Percentiles rank a stretch among this genome's conserved stretches.
These are phyloP conservation scores for Dichotomocladium elegans DNA, from an alignment of 371 early-diverging fungal species.

Conservation along the genomic window DNA sequence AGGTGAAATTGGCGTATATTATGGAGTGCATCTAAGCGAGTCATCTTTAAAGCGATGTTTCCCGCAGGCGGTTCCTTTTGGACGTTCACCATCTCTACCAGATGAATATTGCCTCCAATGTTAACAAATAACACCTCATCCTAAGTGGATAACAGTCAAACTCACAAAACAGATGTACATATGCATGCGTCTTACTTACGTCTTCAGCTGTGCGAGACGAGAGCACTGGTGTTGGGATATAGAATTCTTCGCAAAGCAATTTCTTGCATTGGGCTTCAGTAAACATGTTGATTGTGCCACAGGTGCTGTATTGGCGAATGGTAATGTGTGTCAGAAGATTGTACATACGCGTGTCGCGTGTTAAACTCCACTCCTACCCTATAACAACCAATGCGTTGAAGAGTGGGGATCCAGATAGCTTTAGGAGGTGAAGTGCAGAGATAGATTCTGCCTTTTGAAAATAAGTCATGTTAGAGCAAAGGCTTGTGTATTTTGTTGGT, in stretches of 20 bases:
- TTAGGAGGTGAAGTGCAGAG: background rate
- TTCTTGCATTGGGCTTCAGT: background rate
- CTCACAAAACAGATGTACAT: background rate
- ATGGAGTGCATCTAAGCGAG: background rate
- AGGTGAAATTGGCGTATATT: background rate
- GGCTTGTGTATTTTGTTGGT: background rate
- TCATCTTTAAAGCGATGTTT: background rate
- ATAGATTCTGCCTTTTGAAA: background rate
- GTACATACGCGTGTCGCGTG: no score
- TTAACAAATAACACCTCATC: background rate
- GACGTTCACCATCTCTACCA: background rate
- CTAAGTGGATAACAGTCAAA: background rate
- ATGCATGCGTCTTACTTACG: background rate
- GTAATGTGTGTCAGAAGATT: background rate
- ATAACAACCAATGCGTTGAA: background rate
- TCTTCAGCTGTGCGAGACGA: background rate
- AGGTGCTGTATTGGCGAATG: background rate
- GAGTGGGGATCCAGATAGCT: background rate
- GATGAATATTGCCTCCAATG: background rate
- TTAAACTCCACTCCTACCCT: background rate
- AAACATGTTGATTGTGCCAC: background rate
- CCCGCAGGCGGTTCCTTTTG: background rate
- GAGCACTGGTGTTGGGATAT: background rate
- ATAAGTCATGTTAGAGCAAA: background rate
- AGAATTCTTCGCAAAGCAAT: background rate